A percentile compares a stretch with the other conserved stretches of the same genome.
These are phyloP conservation scores for Trichoderma virens DNA, from an alignment of 495 filamentous ascomycete genomes.

Conservation along the genomic window DNA sequence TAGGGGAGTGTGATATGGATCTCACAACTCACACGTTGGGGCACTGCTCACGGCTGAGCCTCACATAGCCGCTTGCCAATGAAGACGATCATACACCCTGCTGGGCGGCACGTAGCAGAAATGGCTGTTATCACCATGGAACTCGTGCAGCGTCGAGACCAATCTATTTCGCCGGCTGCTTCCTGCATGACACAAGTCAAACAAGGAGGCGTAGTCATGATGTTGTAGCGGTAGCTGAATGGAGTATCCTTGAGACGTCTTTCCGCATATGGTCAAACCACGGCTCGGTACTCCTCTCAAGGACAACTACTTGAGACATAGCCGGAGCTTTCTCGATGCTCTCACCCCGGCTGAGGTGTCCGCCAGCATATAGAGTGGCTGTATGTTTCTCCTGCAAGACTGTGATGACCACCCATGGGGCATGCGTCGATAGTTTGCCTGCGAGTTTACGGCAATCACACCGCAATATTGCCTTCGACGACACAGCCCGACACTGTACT, in stretches of 20 bases:
- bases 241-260: not conserved
- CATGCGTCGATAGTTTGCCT: not conserved
- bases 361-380: not conserved
- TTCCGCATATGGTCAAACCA: not conserved
- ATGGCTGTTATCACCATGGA: not conserved
- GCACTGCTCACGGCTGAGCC: not conserved
- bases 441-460: not conserved
- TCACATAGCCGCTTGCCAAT: not conserved
- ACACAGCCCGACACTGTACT: not conserved
- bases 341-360: not conserved
- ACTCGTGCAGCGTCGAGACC: not conserved
- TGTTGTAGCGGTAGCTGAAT: not conserved
- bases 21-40: not conserved
- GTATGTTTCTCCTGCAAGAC: not conserved
- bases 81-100: not conserved
- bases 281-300: not conserved
- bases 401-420: not conserved
- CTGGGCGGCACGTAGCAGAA: not conserved
- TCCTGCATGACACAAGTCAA: not conserved
- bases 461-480: not conserved
- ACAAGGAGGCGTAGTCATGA: not conserved
- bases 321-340: not conserved
- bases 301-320: not conserved
- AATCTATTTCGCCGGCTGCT: not conserved
- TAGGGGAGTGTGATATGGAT: not conserved